Evolutionary conservation across 2,329 filamentous ascomycete species (phyloP).

Genomic region (Fusarium foetens): DNA sequence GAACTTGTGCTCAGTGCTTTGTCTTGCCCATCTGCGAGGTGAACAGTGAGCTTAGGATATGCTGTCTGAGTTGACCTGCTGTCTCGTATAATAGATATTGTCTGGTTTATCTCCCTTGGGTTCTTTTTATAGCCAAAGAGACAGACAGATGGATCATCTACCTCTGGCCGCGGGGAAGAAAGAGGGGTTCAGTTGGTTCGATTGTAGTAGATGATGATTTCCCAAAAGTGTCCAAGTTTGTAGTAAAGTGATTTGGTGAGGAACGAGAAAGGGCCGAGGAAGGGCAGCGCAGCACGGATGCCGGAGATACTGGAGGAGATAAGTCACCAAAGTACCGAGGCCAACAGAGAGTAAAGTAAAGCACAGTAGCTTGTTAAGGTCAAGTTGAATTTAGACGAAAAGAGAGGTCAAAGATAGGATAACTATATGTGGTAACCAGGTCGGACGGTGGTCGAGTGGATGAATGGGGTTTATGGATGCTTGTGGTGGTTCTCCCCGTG

Average conservation of each 20-base stretch:
- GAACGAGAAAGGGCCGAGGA: slow-evolving; percentile 39
- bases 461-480: slow-evolving; percentile 8
- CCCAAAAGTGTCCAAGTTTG: slow-evolving; percentile 20
- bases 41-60: neutral
- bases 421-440: slow-evolving; percentile 23
- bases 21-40: slow-evolving; percentile 23
- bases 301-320: slow-evolving; percentile 16
- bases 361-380: neutral
- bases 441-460: slow-evolving; percentile 30
- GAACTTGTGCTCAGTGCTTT: slow-evolving; percentile 37
- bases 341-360: neutral
- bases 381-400: neutral
- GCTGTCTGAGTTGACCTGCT: slow-evolving; percentile 18
- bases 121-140: neutral
- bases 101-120: neutral
- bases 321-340: slow-evolving; percentile 18
- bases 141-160: neutral
- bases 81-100: slow-evolving; percentile 20
- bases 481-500: slow-evolving; percentile 29
- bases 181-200: neutral
- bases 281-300: slow-evolving; percentile 34
- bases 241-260: slow-evolving; percentile 20
- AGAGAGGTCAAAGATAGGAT: slow-evolving; percentile 21
- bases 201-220: neutral
- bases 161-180: slow-evolving; percentile 3